These are phyloP conservation scores for Phialemonium atrogriseum DNA, from an alignment of 2,329 filamentous ascomycete species.

Conservation along the genomic window DNA sequence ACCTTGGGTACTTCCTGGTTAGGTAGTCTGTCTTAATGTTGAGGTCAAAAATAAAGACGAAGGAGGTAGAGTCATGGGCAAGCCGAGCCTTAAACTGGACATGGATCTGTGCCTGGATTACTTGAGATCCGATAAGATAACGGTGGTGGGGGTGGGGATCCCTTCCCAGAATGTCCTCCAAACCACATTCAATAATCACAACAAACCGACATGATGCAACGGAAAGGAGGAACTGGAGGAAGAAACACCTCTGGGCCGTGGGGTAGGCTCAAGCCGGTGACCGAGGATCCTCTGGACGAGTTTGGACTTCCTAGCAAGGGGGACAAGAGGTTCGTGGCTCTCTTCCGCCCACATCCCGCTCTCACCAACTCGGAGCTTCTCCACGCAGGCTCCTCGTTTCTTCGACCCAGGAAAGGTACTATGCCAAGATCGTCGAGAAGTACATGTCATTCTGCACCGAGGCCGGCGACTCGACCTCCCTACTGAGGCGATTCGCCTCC, in stretches of 20 bases:
- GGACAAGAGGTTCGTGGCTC: slow-evolving; percentile 58
- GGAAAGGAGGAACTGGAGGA: slow-evolving; percentile 1
- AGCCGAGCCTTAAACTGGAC: no score
- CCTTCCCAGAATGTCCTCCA: no score
- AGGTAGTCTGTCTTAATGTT: no score
- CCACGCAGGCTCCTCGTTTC: slow-evolving; percentile 60
- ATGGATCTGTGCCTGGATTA: no score
- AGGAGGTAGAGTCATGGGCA: no score
- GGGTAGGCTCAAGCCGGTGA: slow-evolving; percentile 46
- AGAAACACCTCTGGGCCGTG: not conserved
- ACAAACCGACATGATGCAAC: no score
- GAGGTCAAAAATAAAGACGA: no score
- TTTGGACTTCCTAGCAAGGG: slow-evolving; percentile 88
- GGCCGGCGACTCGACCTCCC: slow-evolving; percentile 60
- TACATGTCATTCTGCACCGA: slow-evolving; percentile 85
- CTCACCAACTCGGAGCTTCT: no score
- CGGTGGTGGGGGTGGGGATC: no score
- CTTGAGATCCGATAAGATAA: no score
- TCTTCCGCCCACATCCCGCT: slow-evolving; percentile 1
- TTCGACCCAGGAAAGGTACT: slow-evolving; percentile 78
- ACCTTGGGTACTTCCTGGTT: no score
- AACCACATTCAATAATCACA: no score
- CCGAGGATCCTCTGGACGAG: slow-evolving; percentile 66
- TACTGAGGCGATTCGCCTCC: slow-evolving; percentile 67
- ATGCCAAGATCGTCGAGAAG: slow-evolving; percentile 76